A percentile compares a stretch with the other conserved stretches of the same genome.
Evolutionary conservation across 2,329 filamentous ascomycete genomes (phyloP).

Genomic region (Hirsutella rhossiliensis): DNA sequence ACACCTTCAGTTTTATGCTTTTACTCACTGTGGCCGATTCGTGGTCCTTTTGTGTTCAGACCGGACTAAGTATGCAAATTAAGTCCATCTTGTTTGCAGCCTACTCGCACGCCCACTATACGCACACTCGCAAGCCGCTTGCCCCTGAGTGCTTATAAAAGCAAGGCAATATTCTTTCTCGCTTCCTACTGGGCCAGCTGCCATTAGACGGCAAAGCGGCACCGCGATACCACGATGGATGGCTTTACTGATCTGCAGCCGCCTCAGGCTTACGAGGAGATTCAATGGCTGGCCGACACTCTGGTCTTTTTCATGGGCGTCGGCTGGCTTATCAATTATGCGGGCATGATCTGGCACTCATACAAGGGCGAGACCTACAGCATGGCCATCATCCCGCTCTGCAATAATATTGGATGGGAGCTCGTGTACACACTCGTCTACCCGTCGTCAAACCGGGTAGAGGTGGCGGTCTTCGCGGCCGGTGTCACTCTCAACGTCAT

Average conservation of each 20-base stretch:
- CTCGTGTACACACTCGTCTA: slow-evolving; percentile 5
- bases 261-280: slow-evolving; percentile 4
- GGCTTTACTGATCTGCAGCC: slow-evolving; percentile 4
- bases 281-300: slow-evolving; percentile 6
- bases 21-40: too few relatives aligned
- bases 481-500: slow-evolving; percentile 5
- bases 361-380: slow-evolving; percentile 4
- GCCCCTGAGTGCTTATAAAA: not conserved
- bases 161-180: not conserved
- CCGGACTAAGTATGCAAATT: too few relatives aligned
- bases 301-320: slow-evolving; percentile 5
- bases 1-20: too few relatives aligned
- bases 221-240: slow-evolving; percentile 2
- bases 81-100: not conserved
- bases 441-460: slow-evolving; percentile 6
- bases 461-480: slow-evolving; percentile 4
- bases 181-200: not conserved
- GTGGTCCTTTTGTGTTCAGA: too few relatives aligned
- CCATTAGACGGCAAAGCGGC: not conserved
- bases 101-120: not conserved
- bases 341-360: slow-evolving; percentile 5
- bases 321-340: slow-evolving; percentile 8
- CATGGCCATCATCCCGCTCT: slow-evolving; percentile 8
- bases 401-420: slow-evolving; percentile 8
- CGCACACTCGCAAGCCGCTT: too few relatives aligned